Base-by-base conservation (phyloP, 805 yeast genomes). In the Wickerhamiella sergipiensis region DNA sequence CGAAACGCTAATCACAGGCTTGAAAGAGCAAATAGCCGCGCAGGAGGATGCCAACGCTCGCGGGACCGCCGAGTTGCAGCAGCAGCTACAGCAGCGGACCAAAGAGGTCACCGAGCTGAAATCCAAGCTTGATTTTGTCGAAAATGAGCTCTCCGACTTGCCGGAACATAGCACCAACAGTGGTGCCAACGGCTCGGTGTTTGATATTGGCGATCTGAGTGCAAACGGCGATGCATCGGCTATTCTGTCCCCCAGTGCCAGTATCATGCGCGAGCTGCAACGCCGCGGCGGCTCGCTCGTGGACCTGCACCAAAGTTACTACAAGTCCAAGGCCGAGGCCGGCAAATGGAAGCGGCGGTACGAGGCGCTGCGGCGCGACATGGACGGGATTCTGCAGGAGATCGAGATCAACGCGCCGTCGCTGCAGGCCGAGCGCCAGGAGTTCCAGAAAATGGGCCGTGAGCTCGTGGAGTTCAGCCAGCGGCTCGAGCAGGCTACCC, bases 331-430 rank as follows among this genome's bases (percentile, higher is more conserved):
- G 63, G 83, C 76, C 56, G 84, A 83, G 56, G 68, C 85, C 47
- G 72, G 78, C 2, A 74, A 78, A 49, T 95, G 87, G 64, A 77
- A 80, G 58, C 73, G 81, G 17, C 82, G 83, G 49, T 86, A 85
- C 57, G 80, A 78, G 52, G 74, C 76, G 50, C 71, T 90, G 53
- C 84, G 88, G 50, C 65, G 70, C 36, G 90, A 86, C 64, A 71
- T 89, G 52, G 82, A 83, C 57, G 70, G 73, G 1, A 80, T 90
- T 56, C 78, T 88, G 31, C 71, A 73, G 18, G 96, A 88, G 64
- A 70, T 89, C 54, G 94, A 87, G 59, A 72, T 76, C 29, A 81
- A 84, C 59, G 80, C 85, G 50, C 97, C 97, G 0, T 69, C 81
- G 2, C 74, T 90, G 46, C 77, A 70, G 67, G 81, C 80, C 49